Percentiles rank a stretch among this genome's conserved stretches.
Conservation (phyloP, 176 grass and related monocot species). For the Cenchrus purpureus region DNA sequence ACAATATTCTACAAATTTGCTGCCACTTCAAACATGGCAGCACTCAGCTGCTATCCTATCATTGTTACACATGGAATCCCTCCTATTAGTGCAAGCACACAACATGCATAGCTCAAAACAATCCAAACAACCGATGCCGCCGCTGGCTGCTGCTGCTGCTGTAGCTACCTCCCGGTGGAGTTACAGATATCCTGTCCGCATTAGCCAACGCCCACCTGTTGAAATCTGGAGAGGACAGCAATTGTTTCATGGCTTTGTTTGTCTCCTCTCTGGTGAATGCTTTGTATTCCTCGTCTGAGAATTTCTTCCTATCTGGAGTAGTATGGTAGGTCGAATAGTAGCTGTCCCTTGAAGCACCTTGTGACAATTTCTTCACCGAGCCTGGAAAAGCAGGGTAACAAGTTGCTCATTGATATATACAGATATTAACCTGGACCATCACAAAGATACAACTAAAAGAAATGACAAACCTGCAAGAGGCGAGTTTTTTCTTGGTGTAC, state of each 20-base stretch:
- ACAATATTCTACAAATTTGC: conserved; percentile 29
- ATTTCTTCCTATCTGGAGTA: conserved; percentile 65
- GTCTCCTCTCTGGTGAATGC: conserved; percentile 79
- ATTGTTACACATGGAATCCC: conserved; percentile 15
- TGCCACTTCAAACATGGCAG: conserved; percentile 37
- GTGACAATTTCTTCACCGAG: conserved; percentile 19
- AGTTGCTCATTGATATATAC: conserved; percentile 1
- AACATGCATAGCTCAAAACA: conserved; percentile 53
- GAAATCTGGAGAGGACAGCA: conserved; percentile 80
- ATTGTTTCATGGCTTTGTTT: conserved; percentile 59
- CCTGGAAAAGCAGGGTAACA: conserved; percentile 48
- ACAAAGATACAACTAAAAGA: not conserved
- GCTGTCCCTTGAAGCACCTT: conserved; percentile 41
- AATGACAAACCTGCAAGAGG: conserved; percentile 49
- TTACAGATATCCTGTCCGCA: conserved; percentile 66
- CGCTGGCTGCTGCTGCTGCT: conserved; percentile 46
- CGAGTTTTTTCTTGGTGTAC: conserved; percentile 47
- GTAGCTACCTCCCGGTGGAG: conserved; percentile 47
- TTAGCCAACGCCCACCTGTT: conserved; percentile 78
- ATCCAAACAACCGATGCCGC: conserved; percentile 49
- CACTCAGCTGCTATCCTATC: conserved; percentile 39
- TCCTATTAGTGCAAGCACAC: conserved; percentile 25
- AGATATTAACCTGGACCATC: conserved; percentile 19
- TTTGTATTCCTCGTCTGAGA: conserved; percentile 78
- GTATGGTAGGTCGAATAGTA: conserved; percentile 82